A percentile compares a stretch with the other conserved stretches of the same genome.
Evolutionary conservation across 192 early-diverging fungal genomes (phyloP).

Genomic region (Backusella sp.): DNA sequence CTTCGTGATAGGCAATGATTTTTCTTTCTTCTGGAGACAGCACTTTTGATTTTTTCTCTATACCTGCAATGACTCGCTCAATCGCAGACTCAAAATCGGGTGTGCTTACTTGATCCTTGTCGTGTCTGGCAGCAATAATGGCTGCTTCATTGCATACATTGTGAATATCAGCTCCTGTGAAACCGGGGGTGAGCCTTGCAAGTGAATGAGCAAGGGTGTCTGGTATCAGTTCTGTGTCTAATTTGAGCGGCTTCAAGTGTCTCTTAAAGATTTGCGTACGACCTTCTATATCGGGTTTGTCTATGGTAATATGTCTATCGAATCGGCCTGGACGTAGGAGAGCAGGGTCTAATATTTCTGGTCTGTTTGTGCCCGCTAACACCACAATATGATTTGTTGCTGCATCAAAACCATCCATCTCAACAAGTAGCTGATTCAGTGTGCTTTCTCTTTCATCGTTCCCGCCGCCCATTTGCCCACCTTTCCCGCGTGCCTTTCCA

Average conservation of each 20-base stretch:
- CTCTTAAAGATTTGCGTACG: conserved; percentile 93
- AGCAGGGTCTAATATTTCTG: conserved; percentile 96
- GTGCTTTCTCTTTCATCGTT: conserved; percentile 98
- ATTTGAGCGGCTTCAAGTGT: conserved; percentile 90
- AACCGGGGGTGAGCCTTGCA: conserved; percentile 94
- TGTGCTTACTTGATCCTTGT: conserved; percentile 70
- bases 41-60: conserved; percentile 98
- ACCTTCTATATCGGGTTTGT: conserved; percentile 95
- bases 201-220: conserved; percentile 77
- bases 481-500: conserved; percentile 92
- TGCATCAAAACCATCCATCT: conserved; percentile 39
- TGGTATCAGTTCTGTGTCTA: conserved; percentile 78
- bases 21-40: conserved; percentile 96
- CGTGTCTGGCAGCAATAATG: conserved; percentile 88
- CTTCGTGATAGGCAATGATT: conserved; percentile 86
- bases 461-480: conserved; percentile 75
- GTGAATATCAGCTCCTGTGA: conserved; percentile 96
- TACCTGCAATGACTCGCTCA: conserved; percentile 95
- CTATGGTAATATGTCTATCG: conserved; percentile 97
- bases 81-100: conserved; percentile 96
- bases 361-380: conserved; percentile 95
- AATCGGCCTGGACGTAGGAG: conserved; percentile 96
- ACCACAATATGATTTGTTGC: conserved; percentile 89
- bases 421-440: conserved; percentile 96
- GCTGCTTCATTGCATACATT: conserved; percentile 99